Base-by-base conservation (phyloP, 306 rosid genomes). In the Citrullus mucosospermus region DNA sequence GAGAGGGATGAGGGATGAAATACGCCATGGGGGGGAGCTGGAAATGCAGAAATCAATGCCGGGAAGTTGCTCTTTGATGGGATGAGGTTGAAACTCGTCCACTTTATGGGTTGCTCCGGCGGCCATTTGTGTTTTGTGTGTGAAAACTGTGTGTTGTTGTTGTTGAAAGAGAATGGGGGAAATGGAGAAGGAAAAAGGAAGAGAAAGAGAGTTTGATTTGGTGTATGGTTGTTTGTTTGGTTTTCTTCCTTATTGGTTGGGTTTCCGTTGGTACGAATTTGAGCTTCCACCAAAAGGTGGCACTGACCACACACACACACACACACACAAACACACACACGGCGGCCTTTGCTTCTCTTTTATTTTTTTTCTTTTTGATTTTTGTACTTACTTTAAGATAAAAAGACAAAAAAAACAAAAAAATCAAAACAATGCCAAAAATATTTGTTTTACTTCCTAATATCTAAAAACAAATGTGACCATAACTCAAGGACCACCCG, bases 1-100 rank as follows among this genome's bases (percentile, higher is more conserved):
- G 59, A 41, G 69, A 62, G 6, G 67, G 71, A 39, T 58, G 75
- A 46, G 71, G 56, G 65, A 39, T 32, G 17, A 34, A 39, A 8
- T 86, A 92, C 98, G 91, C 98, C 96, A 90, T 46, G 87, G 43
- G 18, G 98, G 97, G 46, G 91, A 79, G 79, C 97, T 92, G 43
- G 82, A 78, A 79, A 94, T 78, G 73, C 98, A 89, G 88, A 78
- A 95, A 74, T 88, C 87, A 58, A 92, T 86, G 28, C 96, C 93
- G 15, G 92, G 93, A 86, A 92, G 95, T 72, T 95, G 98, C 0
- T 92, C 98, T 85, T 85, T 90, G 9, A 89, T 80, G 1, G 97
- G 93, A 80, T 89, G 96, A 36, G 98, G 97, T 18, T 68, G 87
- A 43, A 88, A 88, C 32, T 90, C 97, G 55, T 85, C 95, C 11